Evolutionary conservation across 2,329 filamentous ascomycete species (phyloP), one percentile per base, ranked within the genome.

Genomic region (Calonectria fujianensis): DNA sequence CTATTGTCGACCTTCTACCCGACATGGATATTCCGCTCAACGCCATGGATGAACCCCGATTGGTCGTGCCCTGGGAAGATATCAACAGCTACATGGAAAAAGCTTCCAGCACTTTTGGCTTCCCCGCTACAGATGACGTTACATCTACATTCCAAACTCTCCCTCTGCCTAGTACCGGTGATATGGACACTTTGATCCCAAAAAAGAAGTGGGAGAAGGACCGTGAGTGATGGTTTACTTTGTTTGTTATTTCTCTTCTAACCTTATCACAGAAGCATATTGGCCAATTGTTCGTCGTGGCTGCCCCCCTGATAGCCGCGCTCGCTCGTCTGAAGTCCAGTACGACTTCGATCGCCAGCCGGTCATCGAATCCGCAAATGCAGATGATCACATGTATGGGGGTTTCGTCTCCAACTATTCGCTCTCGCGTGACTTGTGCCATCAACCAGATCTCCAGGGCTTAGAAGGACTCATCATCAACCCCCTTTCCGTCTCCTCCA

Each of bases 1-100:
- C 87, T 0, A 86, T 92, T n/a, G 87, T 90, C 75, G 84, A 89
- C 50, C 74, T 90, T 69, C 84, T 94, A 20, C 92, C 92, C 2
- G 92, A 94, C 78, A 92, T 94, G 89, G 92, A 94, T 74, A 88
- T 94, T 73, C 89, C 92, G 0, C 86, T 94, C 74, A 94, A 94
- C 76, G 87, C 90, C 39, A 91, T 94, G 88, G 93, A 94, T 78
- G 92, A 94, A 80, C 92, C 92, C 50, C 87, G 92, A 32, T 80
- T 94, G 11, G 88, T 94, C 16, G 90, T 91, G 2, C 89, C 92
- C 4, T 93, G 89, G 88, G 92, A 94, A 80, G 88, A 91, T 8
- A 89, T 94, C 66, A 84, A 90, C 32, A 82, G 82, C 0, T 88
- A 90, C 71, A 87, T 94, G 84, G 82, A 85, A 59, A 87, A 88